Base-by-base conservation (phyloP, 257 asterid genomes). In the Coffea eugenioides region DNA sequence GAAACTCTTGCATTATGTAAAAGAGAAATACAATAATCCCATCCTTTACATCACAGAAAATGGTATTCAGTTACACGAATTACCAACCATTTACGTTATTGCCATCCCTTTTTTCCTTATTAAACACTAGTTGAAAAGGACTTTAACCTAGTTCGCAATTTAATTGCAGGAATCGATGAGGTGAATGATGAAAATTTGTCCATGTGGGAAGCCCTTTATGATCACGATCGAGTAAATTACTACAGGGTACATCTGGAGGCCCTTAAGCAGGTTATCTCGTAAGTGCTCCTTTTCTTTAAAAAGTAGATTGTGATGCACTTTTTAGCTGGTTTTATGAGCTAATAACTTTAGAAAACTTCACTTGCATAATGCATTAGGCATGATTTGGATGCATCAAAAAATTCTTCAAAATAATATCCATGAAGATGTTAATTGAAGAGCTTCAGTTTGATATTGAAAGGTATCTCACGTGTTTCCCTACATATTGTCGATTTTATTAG, bases 141-240 rank as follows among this genome's bases (percentile, higher is more conserved):
- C 4, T 59, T 64, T 64, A 27, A n/a, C 39, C 12, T 2, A n/a
- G 41, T 25, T 64, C 7, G 15, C 41, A 16, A 1, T 11, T 8
- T 68, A 20, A 18, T 69, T 69, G 16, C 73, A 69, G 73, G 73
- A 52, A 20, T 69, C 43, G 73, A 69, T 69, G 51, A 69, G 31
- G 3, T 1, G 0, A 21, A 69, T 16, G 8, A 39, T 6, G 9
- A 36, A 0, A 11, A 4, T 68, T 1, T 2, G 11, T 15, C 48
- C 2, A 0, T 68, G 12, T 69, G 73, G 73, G 73, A 69, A 18
- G 0, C 16, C 52, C 73, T 69, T 41, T 39, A 41, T 8, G 73
- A 69, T 41, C 1, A 1, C 15, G 2, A 39, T 8, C 21, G 52
- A 3, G 1, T 69, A 7, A 15, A 51, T 2, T 69, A 69, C 52